These are phyloP conservation scores for Kodamaea kaohsiungensis DNA, from an alignment of 805 yeast genomes.

Conservation along the genomic window DNA sequence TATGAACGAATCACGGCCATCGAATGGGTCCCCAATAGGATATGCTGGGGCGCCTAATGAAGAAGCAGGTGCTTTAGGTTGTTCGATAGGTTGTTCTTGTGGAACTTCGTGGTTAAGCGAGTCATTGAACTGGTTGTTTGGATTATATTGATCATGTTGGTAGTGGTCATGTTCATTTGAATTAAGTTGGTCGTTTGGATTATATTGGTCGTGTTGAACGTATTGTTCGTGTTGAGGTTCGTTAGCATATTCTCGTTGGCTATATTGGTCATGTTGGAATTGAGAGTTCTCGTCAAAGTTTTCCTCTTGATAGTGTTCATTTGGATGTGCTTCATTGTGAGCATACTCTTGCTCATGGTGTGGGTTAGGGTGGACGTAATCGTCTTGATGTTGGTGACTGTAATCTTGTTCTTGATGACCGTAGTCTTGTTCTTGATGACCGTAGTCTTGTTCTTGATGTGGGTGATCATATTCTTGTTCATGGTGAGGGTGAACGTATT, in stretches of 20 bases:
- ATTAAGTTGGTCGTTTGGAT: background rate
- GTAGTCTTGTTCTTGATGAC: background rate
- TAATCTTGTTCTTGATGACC: background rate
- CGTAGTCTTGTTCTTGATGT: background rate
- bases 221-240: background rate
- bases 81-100: background rate
- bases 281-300: background rate
- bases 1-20: constrained; percentile 5
- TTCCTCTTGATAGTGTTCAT: background rate
- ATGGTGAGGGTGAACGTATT: background rate
- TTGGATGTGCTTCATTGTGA: background rate
- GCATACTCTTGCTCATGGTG: background rate
- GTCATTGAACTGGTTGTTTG: background rate
- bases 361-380: too few relatives aligned
- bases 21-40: constrained; percentile 8
- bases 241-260: background rate
- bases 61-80: background rate
- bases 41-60: constrained; percentile 4
- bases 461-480: background rate
- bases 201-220: background rate
- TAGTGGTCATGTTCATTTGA: background rate
- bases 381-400: background rate
- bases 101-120: background rate
- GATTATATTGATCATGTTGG: background rate
- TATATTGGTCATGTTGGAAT: background rate